Base-by-base conservation (phyloP, 2,329 filamentous ascomycete genomes). In the Periconia macrospinosa region DNA sequence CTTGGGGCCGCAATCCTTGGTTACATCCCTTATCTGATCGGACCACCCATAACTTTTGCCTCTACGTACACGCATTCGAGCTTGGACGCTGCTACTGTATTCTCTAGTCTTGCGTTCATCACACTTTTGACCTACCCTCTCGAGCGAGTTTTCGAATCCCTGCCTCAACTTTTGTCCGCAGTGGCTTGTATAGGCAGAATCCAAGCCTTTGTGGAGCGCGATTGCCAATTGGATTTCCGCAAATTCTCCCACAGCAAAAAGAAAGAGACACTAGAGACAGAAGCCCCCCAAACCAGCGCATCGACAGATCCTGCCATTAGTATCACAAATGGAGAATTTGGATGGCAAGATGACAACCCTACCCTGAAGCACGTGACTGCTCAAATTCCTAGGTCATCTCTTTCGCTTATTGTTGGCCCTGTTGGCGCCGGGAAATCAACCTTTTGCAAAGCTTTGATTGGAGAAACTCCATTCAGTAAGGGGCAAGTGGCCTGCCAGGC, bases 391-490 rank as follows among this genome's bases (percentile, higher is more conserved):
- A 58, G 40, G 47, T 54, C 54, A 8, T 58, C 52, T 14, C 55
- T 72, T 37, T 69, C 65, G 20, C 53, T 68, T n/a, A 54, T 69
- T 5, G 54, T 68, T 10, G 70, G 68, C 17, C 56, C 67, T 9
- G 59, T 69, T 47, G 66, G 58, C 11, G 62, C 55, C 1, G 72
- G 73, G 2, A 75, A 76, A 53, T 69, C 70, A 3, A 74, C 69
- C 0, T 54, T 75, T 5, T 66, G 62, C 46, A 69, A 69, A 44
- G 64, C 68, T 7, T 30, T 75, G 7, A 62, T 76, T 11, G 69
- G 69, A 1, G 70, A 75, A 43, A 60, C 69, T n/a, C 67, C 68
- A 20, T 59, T 64, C 41, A 58, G 33, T 18, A 18, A 66, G 33
- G 72, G 69, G 11, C 59, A 35, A 52, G 58, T 67, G 8, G 35